Conservation (phyloP, 768 basidiomycete genomes). For the Boletus insuetus region DNA sequence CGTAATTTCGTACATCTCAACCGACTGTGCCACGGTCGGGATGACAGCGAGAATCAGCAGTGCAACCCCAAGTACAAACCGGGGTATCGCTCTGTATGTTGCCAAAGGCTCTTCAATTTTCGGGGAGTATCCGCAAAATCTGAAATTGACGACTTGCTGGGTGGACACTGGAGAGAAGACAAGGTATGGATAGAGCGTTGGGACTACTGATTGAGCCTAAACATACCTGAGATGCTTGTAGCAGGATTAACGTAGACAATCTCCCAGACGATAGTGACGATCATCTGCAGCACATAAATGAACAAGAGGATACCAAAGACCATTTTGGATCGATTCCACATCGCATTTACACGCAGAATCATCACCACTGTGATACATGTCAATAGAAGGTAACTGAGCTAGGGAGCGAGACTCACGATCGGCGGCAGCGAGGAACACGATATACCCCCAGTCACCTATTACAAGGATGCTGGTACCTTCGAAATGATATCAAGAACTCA, state of each 20-base stretch:
- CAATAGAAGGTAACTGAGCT: not conserved
- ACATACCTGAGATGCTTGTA: constrained; percentile 1
- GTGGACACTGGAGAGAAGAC: not conserved
- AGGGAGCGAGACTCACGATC: constrained; percentile 9
- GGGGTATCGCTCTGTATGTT: constrained; percentile 7
- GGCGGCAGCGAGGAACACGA: constrained; percentile 11
- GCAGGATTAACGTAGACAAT: not conserved
- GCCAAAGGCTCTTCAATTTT: not conserved
- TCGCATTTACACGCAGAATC: constrained; percentile 17
- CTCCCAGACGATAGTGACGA: not conserved
- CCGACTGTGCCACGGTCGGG: not conserved
- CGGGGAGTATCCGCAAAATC: not conserved
- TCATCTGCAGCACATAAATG: not conserved
- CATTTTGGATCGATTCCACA: constrained; percentile 9
- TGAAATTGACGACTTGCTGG: not conserved
- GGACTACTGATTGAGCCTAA: not conserved
- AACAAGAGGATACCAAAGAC: constrained; percentile 5
- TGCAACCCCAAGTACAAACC: not conserved
- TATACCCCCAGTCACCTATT: constrained; percentile 6
- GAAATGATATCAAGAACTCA: not conserved
- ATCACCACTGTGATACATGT: constrained; percentile 12
- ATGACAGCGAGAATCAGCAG: constrained; percentile 4
- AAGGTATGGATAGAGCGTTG: no score
- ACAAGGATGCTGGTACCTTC: constrained; percentile 4
- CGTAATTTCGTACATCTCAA: constrained; percentile 6